Percentiles rank a stretch among this genome's conserved stretches.
phyloP scores from a whole-genome alignment of 106 monocot genomes.

The Dendrobium catenatum region DNA sequence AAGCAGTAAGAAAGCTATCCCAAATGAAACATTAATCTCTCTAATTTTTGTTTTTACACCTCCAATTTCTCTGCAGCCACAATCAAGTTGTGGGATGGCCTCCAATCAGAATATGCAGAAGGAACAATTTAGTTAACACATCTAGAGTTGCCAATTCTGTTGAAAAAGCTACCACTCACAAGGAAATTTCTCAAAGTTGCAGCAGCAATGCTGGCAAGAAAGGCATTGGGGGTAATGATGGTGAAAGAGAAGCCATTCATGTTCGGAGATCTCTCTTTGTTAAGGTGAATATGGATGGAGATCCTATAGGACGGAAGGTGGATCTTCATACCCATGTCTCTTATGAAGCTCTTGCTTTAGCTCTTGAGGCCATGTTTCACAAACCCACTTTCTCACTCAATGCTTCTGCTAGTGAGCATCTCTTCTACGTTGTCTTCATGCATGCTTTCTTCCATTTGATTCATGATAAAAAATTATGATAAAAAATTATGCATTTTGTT shows the following conservation, averaged over 20 bases:
- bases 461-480: not conserved
- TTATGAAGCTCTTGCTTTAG: slow-evolving; percentile 48
- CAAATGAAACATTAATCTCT: not conserved
- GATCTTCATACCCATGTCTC: slow-evolving; percentile 59
- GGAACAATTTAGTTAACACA: slow-evolving; percentile 64
- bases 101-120: slow-evolving; percentile 71
- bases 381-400: slow-evolving; percentile 17
- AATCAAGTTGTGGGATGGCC: slow-evolving; percentile 93
- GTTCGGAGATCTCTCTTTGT: slow-evolving; percentile 31
- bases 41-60: not conserved
- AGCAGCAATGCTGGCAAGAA: slow-evolving; percentile 14
- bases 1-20: too few relatives aligned
- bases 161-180: not conserved
- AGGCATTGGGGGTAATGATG: slow-evolving; percentile 7
- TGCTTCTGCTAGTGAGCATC: slow-evolving; percentile 6
- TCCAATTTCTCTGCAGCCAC: slow-evolving; percentile 2
- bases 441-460: not conserved
- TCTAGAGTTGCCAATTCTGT: slow-evolving; percentile 26
- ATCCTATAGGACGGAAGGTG: slow-evolving; percentile 88
- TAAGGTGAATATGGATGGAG: slow-evolving; percentile 93
- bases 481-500: slow-evolving; percentile 1
- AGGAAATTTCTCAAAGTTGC: slow-evolving; percentile 2
- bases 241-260: not conserved
- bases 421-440: not conserved
- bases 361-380: slow-evolving; percentile 76